Base-by-base conservation (phyloP, 768 basidiomycete species). In the Amanita phalloides region DNA sequence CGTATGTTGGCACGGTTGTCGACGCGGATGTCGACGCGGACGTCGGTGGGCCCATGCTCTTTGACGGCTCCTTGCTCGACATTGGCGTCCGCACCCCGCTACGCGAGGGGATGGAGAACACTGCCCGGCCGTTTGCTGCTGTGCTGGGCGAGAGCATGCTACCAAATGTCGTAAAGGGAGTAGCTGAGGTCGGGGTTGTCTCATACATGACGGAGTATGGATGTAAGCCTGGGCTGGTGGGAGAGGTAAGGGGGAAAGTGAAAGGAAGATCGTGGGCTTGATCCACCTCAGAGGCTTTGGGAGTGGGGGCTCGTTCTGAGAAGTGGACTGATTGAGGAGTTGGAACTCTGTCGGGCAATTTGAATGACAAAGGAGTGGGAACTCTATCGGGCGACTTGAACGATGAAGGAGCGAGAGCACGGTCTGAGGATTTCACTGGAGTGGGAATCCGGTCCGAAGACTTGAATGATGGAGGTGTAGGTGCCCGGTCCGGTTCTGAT, bases 351-450 rank as follows among this genome's bases (percentile, higher is more conserved):
- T 32, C 48, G 13, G 48, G 41, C 11, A 32, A 25, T 14, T 47
- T 17, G 1, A 33, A n/a, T 46, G 56, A 54, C 23, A 17, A 17
- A 17, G 62, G 61, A 14, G 56, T 56, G 33, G 66, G 59, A n/a
- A 28, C 44, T 45, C 44, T 26, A 9, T 45, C 43, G 44, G 61
- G 61, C n/a, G 65, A 62, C 23, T 58, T 62, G 0, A 61, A 33
- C 13, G 60, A 21, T 62, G 63, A 10, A 64, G 66, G 14, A 64
- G 57, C 33, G 60, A 26, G 25, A 13, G 21, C 14, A 45, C 43
- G 43, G n/a, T 45, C 26, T n/a, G 25, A 62, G 32, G 66, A 63
- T 26, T 57, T 62, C 0, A 61, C 62, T 14, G 67, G 62, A 37
- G 66, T 45, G 13, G 62, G 54, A 39, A 59, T 56, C 13, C 62